Base-by-base conservation (phyloP, 2,329 filamentous ascomycete genomes). In the Ceratocystis eucalypticola region DNA sequence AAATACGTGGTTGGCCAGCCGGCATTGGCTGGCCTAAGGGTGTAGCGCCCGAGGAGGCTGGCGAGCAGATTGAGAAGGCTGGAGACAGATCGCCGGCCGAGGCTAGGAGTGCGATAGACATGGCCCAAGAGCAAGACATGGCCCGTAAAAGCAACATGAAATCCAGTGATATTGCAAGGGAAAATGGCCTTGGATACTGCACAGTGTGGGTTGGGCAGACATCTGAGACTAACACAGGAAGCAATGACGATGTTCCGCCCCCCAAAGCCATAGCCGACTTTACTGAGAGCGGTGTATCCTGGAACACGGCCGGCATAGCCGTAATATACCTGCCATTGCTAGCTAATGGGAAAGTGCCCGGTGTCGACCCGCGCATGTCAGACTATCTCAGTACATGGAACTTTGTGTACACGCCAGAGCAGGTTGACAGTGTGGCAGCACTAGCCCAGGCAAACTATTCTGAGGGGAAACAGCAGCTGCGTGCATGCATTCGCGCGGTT, bases 381-480 rank as follows among this genome's bases (percentile, higher is more conserved):
- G 91, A 96, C 68, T 97, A 91, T 75, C 85, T 97, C 79, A 90
- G 86, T 70, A 99, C 94, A 0, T 99, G 94, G 94, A 99, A 99
- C 74, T 97, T 97, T 74, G 86, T 96, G 37, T 99, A 97, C 75
- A 95, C 89, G 1, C 87, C 91, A 0, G 87, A 94, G 67, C 88
- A 99, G 74, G 86, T 99, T 64, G 92, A 97, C 71, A 83, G 84
- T 30, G 91, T 96, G 0, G 88, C 96, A 1, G 80, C 82, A 4
- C 81, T 99, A 33, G 92, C 94, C 0, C 82, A 85, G 66, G 90
- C 90, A 10, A 99, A 99, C 75, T 99, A 91, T 71, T 80, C 84
- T 5, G 90, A 96, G 74, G 91, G 93, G 0, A 83, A 84, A 62
- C 88, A 89, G 66, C 85, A 89, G 75, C 89, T 94, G 22, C 86